phyloP scores from a whole-genome alignment of 345 rosid species.

The Capsella bursapastoris region DNA sequence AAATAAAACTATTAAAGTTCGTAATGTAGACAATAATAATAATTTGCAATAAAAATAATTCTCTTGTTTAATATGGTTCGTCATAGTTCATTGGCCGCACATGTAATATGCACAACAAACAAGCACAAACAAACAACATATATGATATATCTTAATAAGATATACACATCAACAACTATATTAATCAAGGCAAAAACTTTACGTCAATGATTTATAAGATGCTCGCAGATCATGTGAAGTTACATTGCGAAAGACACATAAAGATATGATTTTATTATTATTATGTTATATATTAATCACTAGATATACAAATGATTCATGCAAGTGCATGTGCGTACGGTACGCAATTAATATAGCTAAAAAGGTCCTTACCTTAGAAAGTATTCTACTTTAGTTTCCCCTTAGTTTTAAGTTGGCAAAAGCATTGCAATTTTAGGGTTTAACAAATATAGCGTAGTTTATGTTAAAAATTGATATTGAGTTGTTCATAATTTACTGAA shows the following conservation, averaged over 20 bases:
- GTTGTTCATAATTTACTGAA: background rate
- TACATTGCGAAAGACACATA: conserved; percentile 32
- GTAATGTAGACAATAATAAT: conserved; percentile 21
- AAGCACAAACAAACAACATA: conserved; percentile 28
- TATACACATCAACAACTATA: conserved; percentile 21
- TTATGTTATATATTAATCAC: conserved; percentile 21
- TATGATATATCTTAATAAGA: conserved; percentile 28
- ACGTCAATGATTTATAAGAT: conserved; percentile 47
- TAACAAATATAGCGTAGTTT: background rate
- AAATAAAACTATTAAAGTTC: background rate
- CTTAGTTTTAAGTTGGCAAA: background rate
- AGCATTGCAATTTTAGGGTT: background rate
- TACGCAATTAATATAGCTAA: background rate
- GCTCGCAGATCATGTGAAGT: conserved; percentile 43
- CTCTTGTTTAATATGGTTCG: conserved; percentile 5
- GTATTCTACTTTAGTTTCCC: background rate
- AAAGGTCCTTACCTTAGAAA: conserved; percentile 5
- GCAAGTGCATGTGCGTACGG: conserved; percentile 39
- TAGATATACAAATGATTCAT: conserved; percentile 31
- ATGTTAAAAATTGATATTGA: background rate
- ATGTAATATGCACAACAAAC: conserved; percentile 38
- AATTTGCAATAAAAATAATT: background rate
- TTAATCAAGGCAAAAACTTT: conserved; percentile 36
- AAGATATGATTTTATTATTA: conserved; percentile 4
- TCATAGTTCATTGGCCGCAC: conserved; percentile 40